Conservation (phyloP, 306 rosid species). For the Cucurbita maxima region DNA sequence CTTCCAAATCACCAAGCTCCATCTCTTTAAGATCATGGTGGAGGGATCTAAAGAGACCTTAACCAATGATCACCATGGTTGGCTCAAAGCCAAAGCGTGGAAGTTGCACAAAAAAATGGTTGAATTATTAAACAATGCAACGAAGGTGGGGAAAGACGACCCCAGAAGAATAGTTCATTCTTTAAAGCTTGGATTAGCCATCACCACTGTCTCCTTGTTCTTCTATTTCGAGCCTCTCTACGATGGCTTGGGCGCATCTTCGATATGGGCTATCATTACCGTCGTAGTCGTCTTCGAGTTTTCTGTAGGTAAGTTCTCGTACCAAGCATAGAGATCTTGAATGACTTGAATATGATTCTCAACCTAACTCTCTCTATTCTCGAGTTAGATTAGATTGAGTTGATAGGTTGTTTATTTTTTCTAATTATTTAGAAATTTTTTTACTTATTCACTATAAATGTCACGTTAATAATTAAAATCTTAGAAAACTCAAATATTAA, state of each 20-base stretch:
- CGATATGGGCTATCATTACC: constrained; percentile 82
- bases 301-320: neutral
- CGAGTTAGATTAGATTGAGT: no score
- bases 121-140: constrained; percentile 16
- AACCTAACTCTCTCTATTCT: no score
- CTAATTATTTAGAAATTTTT: no score
- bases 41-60: neutral
- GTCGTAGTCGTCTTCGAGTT: constrained; percentile 12
- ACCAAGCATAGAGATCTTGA: neutral
- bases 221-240: constrained; percentile 62
- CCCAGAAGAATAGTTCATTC: constrained; percentile 77
- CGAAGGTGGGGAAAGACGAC: constrained; percentile 64
- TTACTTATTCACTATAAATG: no score
- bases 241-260: constrained; percentile 59
- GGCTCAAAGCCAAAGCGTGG: neutral
- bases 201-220: constrained; percentile 58
- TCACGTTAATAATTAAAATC: no score
- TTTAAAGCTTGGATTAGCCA: constrained; percentile 73
- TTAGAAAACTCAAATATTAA: no score
- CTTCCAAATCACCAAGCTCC: neutral
- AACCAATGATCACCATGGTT: neutral
- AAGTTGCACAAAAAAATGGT: constrained; percentile 21
- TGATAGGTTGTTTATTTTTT: no score
- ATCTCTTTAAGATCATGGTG: neutral
- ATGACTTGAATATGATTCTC: no score